Evolutionary conservation across 2,329 filamentous ascomycete species (phyloP), one percentile per base, ranked within the genome.

Genomic region (Colletotrichum liaoningense): DNA sequence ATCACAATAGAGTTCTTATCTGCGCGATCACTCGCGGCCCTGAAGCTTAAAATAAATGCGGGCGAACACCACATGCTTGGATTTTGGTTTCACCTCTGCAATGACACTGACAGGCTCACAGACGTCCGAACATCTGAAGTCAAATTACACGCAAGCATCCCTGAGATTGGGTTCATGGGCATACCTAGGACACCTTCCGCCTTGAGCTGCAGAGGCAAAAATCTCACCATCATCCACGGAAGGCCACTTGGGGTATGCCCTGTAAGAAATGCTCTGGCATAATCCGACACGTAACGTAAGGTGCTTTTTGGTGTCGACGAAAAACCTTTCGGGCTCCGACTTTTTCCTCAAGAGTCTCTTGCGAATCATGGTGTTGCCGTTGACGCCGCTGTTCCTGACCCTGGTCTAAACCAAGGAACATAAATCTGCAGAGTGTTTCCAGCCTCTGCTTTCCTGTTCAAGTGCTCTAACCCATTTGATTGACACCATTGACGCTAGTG

Each of bases 271-370:
- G 28, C 24, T 42, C 30, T 52, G 65, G 65, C 59, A 60, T 64
- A 69, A 72, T 72, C 69, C 69, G 69, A 72, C 69, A 69, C 59
- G 69, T 46, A 69, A 64, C 33, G 22, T 49, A 35, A 46, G 60
- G 16, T 33, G 22, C 19, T 30, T 49, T 72, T 22, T 49, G 42
- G 38, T 12, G 24, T 26, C 24, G 55, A 42, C 6, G 8, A 11
- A 33, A 57, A 52, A 52, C 65, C 35, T 16, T 62, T 33, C 56
- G 46, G 30, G 30, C 49, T 26, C 35, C 14, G 42, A 49, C 3
- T 49, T 49, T n/a, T 49, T 19, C 5, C 19, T 49, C 42, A n/a
- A 7, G 42, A 49, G 42, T 22, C 8, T 46, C 42, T 49, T 11
- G 42, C 42, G 19, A 49, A n/a, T 49, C 42, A 49, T 49, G 42